Evolutionary conservation across 352 stramenopile genomes (phyloP), one percentile per base, ranked within the genome.

Genomic region (Halophytophthora polymorphica): DNA sequence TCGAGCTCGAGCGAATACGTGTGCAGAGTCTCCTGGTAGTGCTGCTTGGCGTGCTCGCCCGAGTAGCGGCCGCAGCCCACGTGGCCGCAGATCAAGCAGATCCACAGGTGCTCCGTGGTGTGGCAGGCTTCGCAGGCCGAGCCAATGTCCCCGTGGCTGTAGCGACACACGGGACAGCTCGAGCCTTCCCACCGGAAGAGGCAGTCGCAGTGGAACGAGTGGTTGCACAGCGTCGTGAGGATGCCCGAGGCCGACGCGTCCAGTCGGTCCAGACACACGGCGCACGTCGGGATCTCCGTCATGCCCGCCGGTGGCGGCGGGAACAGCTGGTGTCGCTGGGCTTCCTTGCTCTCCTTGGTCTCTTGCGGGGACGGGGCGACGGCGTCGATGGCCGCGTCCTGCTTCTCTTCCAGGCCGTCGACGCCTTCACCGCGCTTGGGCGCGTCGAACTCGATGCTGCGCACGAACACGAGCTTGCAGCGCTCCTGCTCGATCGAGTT

Each of bases 201-300:
- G 64, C 96, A 99, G 56, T 98, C 88, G 47, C 95, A 96, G 73
- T 99, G 96, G 65, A 99, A 99, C 17, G 89, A 97, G 73, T 99
- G 96, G 66, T 99, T 98, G 71, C 96, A 99, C 41, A 98, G 79
- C 21, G 96, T 99, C 25, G 95, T 98, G 19, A 99, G 72, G 57
- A 98, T 96, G 3, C 86, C 83, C 0, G 83, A 95, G 5, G 77
- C 83, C 13, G 84, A 90, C 28, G 79, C 76, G 36, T 96, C 88
- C 44, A 97, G 55, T 8, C 82, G 70, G 49, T 98, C 91, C 23
- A 98, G 69, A 74, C 91, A 98, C 45, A 98, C 91, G 1, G 90
- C 87, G 59, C 91, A 98, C 13, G 80, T 93, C 43, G 87, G 84
- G 55, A 92, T 94, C 56, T 95, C 86, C 22, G 84, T 94, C 77